Conservation (phyloP, 495 filamentous ascomycete species). For the Achaetomiella virescens region DNA sequence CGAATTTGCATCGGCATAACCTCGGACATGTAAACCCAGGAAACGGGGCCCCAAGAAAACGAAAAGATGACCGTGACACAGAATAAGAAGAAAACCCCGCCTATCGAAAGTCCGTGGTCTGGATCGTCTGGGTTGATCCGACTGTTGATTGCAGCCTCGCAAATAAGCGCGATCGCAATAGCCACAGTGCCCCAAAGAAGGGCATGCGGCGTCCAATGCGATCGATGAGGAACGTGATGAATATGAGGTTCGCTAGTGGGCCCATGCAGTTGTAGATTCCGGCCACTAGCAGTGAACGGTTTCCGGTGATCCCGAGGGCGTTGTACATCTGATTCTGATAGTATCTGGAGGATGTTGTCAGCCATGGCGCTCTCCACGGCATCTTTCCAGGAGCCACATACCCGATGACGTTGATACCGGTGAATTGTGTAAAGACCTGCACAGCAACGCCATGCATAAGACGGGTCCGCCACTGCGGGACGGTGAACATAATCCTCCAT, state of each 20-base stretch:
- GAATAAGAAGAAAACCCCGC: constrained; percentile 46
- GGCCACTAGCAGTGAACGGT: constrained; percentile 46
- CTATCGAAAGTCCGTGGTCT: constrained; percentile 34
- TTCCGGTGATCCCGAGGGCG: constrained; percentile 49
- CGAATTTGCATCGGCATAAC: constrained; percentile 49
- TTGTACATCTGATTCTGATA: constrained; percentile 56
- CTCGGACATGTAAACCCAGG: constrained; percentile 47
- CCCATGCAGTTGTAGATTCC: constrained; percentile 58
- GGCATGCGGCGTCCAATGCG: constrained; percentile 42
- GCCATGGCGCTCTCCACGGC: background rate
- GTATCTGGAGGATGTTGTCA: constrained; percentile 21
- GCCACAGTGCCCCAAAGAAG: constrained; percentile 37
- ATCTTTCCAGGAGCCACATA: constrained; percentile 11
- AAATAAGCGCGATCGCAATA: constrained; percentile 39
- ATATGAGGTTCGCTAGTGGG: constrained; percentile 30
- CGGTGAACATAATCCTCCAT: constrained; percentile 48
- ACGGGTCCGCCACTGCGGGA: constrained; percentile 45
- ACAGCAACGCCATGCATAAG: constrained; percentile 38
- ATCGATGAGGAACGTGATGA: constrained; percentile 47
- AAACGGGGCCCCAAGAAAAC: constrained; percentile 41
- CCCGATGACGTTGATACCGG: constrained; percentile 50
- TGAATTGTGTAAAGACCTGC: constrained; percentile 39
- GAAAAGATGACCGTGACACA: constrained; percentile 44
- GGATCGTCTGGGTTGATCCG: constrained; percentile 31
- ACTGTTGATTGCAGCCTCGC: constrained; percentile 39